Evolutionary conservation across 129 eudicot species (phyloP), one percentile per base, ranked within the genome.

Genomic region (Tagetes erecta): DNA sequence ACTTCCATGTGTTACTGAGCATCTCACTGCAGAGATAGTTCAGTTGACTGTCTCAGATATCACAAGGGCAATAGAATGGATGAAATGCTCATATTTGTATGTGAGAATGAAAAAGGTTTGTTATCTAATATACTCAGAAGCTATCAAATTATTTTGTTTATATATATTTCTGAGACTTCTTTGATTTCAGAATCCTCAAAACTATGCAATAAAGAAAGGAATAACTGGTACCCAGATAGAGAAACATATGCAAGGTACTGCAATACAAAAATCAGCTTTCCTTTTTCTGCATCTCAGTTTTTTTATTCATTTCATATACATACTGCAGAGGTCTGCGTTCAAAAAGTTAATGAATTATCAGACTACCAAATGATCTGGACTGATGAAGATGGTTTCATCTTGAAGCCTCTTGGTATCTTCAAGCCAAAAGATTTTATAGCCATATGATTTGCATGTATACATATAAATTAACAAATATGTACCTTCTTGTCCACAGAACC

Each of bases 1-100:
- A 80, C 99, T 95, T 74, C 80, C 99, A 30, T 91, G 97, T 76
- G 73, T 95, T 68, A 95, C 95, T 44, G 99, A 95, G 83, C 99
- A 95, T 89, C 96, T 95, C 37, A 87, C 95, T 34, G 96, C 97
- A n/a, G 99, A 95, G 90, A 85, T 95, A 76, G 99, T 95, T 62
- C 99, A 95, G 64, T 79, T 87, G 53, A 91, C 99, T 38, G 82
- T 95, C 53, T 73, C 97, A 73, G 99, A 95, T 82, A 91, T 95
- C 62, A 85, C 96, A 71, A 81, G 83, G 62, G 99, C 99, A 57
- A 95, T 95, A 82, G 97, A 95, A 74, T 95, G 99, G 99, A 83
- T 95, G 81, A 91, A 91, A 78, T 91, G 99, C 85, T 95, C 99
- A 60, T 95, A 81, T 82, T 76, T 95, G 83, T 95, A 86, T 69